Evolutionary conservation across 306 rosid species (phyloP).

Genomic region (Arachis hypogaea): DNA sequence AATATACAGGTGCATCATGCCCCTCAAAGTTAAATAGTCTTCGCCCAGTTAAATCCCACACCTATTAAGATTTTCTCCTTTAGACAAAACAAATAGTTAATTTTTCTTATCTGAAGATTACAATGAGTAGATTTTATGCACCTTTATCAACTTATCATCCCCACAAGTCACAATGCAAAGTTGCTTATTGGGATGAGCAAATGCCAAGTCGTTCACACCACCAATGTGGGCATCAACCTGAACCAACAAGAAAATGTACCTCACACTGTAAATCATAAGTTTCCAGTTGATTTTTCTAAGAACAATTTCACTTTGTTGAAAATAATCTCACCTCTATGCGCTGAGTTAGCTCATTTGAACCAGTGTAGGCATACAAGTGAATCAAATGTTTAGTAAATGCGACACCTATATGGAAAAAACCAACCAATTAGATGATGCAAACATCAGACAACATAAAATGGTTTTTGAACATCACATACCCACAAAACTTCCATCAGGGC

Average conservation of each 20-base stretch:
- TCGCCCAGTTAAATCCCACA: constrained; percentile 78
- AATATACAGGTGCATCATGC: constrained; percentile 85
- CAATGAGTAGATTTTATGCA: constrained; percentile 38
- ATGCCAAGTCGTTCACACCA: constrained; percentile 87
- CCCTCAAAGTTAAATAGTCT: constrained; percentile 76
- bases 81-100: constrained; percentile 34
- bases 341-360: constrained; percentile 68
- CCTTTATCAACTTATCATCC: constrained; percentile 89
- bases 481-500: constrained; percentile 82
- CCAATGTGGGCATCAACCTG: constrained; percentile 90
- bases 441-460: constrained; percentile 16
- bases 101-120: constrained; percentile 29
- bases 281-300: constrained; percentile 26
- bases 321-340: constrained; percentile 67
- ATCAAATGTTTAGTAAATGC: constrained; percentile 85
- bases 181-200: constrained; percentile 83
- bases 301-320: constrained; percentile 48
- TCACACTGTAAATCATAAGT: constrained; percentile 39
- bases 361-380: constrained; percentile 70
- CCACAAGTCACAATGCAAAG: constrained; percentile 87
- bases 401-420: constrained; percentile 67
- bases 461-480: constrained; percentile 59
- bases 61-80: constrained; percentile 56
- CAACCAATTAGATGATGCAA: constrained; percentile 42
- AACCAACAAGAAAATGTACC: constrained; percentile 36